Evolutionary conservation across 495 filamentous ascomycete species (phyloP).

Genomic region (Neurospora sp.): DNA sequence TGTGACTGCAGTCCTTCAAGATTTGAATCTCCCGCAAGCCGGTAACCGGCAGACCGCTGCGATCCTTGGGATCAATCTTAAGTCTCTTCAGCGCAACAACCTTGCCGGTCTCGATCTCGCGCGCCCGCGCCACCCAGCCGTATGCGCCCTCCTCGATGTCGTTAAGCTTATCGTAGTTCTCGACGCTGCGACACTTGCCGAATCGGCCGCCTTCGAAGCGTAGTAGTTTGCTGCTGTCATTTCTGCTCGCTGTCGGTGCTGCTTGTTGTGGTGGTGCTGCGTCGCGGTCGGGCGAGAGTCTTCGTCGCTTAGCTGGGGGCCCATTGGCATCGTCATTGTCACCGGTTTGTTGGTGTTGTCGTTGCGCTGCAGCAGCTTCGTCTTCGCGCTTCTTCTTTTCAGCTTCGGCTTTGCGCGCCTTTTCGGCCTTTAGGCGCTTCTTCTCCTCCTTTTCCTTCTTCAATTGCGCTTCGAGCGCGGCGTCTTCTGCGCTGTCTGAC

Average conservation of each 20-base stretch:
- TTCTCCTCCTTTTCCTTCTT: conserved; percentile 87
- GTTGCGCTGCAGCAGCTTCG: conserved; percentile 12
- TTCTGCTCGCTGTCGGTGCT: conserved; percentile 6
- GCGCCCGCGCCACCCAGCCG: conserved; percentile 84
- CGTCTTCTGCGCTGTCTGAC: conserved; percentile 72
- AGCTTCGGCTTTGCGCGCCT: conserved; percentile 63
- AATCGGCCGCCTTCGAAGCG: conserved; percentile 59
- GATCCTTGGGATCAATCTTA: conserved; percentile 73
- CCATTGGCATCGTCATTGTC: conserved; percentile 23
- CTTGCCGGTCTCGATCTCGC: conserved; percentile 67
- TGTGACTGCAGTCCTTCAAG: conserved; percentile 46
- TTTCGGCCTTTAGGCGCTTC: conserved; percentile 74
- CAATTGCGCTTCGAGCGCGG: conserved; percentile 55
- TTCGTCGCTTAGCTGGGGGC: conserved; percentile 47
- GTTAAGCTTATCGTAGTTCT: conserved; percentile 86
- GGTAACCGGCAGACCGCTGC: conserved; percentile 82
- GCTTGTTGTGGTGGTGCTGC: conserved; percentile 8
- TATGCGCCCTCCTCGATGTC: conserved; percentile 97
- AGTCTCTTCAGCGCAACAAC: conserved; percentile 90
- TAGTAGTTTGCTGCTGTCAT: conserved; percentile 40
- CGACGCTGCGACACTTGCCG: conserved; percentile 67
- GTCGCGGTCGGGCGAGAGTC: conserved; percentile 33
- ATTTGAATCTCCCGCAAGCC: conserved; percentile 77
- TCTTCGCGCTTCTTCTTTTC: conserved; percentile 33
- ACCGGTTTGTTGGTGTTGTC: conserved; percentile 6